phyloP scores from a whole-genome alignment of 345 rosid genomes.

The Trapa incisa region DNA sequence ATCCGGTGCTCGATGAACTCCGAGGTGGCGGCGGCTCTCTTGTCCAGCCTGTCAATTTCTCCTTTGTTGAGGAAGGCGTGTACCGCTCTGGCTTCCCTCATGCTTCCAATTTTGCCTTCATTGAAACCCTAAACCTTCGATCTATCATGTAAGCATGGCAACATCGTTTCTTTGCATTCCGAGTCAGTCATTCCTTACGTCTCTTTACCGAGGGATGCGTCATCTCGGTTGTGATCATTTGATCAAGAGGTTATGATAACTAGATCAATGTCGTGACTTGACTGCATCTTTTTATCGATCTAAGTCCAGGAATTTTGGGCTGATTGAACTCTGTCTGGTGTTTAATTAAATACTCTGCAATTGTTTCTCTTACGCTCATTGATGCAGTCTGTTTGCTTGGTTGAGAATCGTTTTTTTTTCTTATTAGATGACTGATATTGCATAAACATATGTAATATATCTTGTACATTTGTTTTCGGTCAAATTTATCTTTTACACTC shows the following conservation, averaged over 20 bases:
- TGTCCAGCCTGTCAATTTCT: slow-evolving; percentile 66
- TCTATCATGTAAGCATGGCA: slow-evolving; percentile 42
- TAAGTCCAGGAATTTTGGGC: neutral
- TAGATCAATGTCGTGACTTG: neutral
- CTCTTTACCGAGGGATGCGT: neutral
- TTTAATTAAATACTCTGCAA: neutral
- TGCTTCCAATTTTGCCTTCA: slow-evolving; percentile 51
- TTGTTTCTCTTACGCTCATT: neutral
- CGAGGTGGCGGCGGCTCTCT: slow-evolving; percentile 27
- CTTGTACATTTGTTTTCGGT: too few relatives aligned
- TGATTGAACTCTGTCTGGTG: neutral
- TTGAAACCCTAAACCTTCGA: slow-evolving; percentile 47
- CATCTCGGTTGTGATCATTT: neutral
- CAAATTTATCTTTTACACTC: neutral
- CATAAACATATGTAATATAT: neutral
- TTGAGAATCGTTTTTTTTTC: neutral
- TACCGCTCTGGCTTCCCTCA: slow-evolving; percentile 73
- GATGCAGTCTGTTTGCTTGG: neutral
- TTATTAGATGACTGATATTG: too few relatives aligned
- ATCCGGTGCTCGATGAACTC: slow-evolving; percentile 8
- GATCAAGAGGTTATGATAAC: neutral
- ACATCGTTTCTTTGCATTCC: neutral
- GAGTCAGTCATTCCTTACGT: neutral
- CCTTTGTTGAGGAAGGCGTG: slow-evolving; percentile 54
- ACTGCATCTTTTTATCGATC: neutral